Evolutionary conservation across 2,329 filamentous ascomycete genomes (phyloP).

Genomic region (Cercospora zeae-maydis): DNA sequence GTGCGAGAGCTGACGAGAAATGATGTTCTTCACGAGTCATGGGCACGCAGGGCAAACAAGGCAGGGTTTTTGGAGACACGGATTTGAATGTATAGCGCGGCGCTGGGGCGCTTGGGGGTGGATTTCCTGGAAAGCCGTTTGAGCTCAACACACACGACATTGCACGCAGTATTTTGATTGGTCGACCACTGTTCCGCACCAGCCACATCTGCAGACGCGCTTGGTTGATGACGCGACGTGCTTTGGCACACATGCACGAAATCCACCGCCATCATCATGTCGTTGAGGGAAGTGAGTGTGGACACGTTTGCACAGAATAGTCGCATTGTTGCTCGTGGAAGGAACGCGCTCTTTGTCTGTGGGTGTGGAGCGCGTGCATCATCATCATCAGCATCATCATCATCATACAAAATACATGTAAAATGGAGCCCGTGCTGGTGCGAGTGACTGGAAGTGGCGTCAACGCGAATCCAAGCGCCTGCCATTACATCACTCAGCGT

Average conservation of each 20-base stretch:
- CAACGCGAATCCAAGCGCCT: not conserved
- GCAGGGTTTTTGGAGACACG: not conserved
- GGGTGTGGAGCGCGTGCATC: not conserved
- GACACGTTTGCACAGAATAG: not conserved
- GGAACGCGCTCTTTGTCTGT: not conserved
- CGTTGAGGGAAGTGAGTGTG: not conserved
- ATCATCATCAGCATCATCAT: not conserved
- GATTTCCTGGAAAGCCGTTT: not conserved
- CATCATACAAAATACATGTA: too few species aligned
- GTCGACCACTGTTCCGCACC: not conserved
- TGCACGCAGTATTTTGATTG: not conserved
- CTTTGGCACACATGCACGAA: not conserved
- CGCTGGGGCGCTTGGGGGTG: not conserved
- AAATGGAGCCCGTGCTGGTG: not conserved
- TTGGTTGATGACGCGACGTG: not conserved
- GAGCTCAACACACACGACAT: not conserved
- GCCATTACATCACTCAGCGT: not conserved
- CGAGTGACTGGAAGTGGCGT: not conserved
- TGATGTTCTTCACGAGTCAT: not conserved
- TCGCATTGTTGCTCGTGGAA: not conserved
- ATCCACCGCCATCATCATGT: not conserved
- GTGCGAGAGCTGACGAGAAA: not conserved
- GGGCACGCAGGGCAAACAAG: not conserved
- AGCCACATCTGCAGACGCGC: not conserved
- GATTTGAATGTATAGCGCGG: conserved; percentile 1